Percentiles rank a stretch among this genome's conserved stretches.
Conservation (phyloP, 2,329 filamentous ascomycete species). For the Xylaria polymorpha region DNA sequence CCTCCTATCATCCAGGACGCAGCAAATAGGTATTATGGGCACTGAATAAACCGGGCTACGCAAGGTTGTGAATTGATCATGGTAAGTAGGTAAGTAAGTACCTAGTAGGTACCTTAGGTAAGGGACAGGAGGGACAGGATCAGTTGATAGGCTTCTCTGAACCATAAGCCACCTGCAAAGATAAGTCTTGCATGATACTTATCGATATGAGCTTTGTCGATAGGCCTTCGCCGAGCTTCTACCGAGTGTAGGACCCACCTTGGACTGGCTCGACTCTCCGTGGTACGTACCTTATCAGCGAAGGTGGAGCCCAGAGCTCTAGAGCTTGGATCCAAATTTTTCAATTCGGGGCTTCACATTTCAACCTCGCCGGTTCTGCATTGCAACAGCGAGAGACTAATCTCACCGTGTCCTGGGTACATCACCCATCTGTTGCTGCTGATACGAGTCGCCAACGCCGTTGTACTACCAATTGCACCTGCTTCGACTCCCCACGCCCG, state of each 20-base stretch:
- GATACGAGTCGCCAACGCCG: background rate
- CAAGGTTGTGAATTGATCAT: no score
- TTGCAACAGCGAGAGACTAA: constrained; percentile 20
- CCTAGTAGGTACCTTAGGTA: no score
- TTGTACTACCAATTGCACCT: constrained; percentile 18
- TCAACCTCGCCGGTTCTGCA: constrained; percentile 21
- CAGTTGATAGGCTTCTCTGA: no score
- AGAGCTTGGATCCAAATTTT: constrained; percentile 40
- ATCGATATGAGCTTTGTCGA: background rate
- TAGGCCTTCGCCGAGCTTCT: constrained; percentile 22
- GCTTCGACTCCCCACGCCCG: background rate
- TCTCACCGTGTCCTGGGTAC: constrained; percentile 19
- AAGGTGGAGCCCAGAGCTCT: constrained; percentile 33
- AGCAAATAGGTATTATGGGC: no score
- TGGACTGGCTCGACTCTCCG: background rate
- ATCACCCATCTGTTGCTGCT: constrained; percentile 2
- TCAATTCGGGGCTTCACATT: constrained; percentile 31
- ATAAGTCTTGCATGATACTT: background rate
- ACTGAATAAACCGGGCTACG: no score
- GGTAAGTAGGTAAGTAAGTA: no score
- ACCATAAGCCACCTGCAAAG: no score
- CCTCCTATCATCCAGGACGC: no score
- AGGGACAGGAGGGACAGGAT: no score
- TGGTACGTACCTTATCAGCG: constrained; percentile 33
- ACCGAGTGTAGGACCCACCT: background rate